Evolutionary conservation across 352 stramenopile species (phyloP).

Genomic region (Globisporangium lucens): DNA sequence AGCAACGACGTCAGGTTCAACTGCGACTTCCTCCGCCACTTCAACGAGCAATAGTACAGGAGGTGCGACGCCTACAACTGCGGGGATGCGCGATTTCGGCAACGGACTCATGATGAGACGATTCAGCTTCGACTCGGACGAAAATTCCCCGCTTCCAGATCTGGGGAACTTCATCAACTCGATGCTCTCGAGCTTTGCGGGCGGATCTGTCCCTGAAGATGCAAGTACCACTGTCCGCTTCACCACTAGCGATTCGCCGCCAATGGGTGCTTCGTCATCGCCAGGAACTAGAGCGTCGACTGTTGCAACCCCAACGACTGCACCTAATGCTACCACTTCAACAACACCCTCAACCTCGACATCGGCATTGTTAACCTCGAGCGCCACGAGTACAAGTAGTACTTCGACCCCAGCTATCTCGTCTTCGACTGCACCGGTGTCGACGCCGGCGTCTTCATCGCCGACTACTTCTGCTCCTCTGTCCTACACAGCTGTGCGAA

Average conservation of each 20-base stretch:
- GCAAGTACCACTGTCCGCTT: constrained; percentile 7
- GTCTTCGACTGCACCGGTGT: background rate
- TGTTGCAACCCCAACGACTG: background rate
- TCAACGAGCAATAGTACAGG: background rate
- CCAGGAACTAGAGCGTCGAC: background rate
- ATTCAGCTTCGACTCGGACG: constrained; percentile 15
- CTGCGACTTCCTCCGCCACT: background rate
- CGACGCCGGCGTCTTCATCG: background rate
- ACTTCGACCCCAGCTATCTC: background rate
- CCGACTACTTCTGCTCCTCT: background rate
- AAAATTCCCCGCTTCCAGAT: constrained; percentile 10
- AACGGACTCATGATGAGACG: constrained; percentile 18
- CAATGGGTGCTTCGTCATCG: background rate
- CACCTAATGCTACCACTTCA: background rate
- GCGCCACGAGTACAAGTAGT: background rate
- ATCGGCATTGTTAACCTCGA: background rate
- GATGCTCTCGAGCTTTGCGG: constrained; percentile 17
- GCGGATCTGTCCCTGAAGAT: constrained; percentile 4
- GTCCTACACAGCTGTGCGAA: background rate
- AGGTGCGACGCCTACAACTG: background rate
- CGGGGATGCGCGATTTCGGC: constrained; percentile 7
- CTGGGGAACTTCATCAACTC: constrained; percentile 20
- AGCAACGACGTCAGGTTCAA: background rate
- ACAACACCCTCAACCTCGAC: background rate
- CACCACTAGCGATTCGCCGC: background rate